phyloP scores from a whole-genome alignment of 1,284 basidiomycete species.

The Athelia sp. region DNA sequence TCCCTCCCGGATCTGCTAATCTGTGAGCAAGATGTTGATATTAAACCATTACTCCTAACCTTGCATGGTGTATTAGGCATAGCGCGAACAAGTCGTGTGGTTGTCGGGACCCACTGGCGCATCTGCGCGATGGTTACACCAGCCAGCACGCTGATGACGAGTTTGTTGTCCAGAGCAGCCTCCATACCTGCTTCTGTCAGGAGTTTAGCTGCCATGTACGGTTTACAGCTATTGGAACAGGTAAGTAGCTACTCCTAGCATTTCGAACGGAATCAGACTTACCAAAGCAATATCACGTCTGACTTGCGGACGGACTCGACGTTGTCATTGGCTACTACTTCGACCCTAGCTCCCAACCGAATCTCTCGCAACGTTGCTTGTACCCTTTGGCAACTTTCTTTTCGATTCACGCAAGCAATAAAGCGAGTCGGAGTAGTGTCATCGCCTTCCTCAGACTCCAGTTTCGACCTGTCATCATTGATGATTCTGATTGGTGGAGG shows the following conservation, averaged over 20 bases:
- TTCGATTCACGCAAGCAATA: conserved; percentile 84
- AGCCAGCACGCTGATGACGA: conserved; percentile 94
- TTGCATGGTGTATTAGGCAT: conserved; percentile 99
- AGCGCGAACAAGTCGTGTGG: conserved; percentile 87
- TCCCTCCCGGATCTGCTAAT: conserved; percentile 93
- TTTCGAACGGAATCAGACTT: conserved; percentile 18
- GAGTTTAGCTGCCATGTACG: conserved; percentile 80
- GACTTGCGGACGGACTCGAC: conserved; percentile 67
- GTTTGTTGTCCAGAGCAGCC: conserved; percentile 84
- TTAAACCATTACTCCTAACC: conserved; percentile 28
- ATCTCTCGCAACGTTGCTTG: conserved; percentile 54
- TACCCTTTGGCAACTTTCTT: conserved; percentile 74
- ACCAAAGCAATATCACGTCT: conserved; percentile 90
- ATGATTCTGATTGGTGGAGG: conserved; percentile 14
- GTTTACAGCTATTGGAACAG: conserved; percentile 75
- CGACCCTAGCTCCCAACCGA: conserved; percentile 60
- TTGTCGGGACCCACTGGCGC: conserved; percentile 64
- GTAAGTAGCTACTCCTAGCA: conserved; percentile 1
- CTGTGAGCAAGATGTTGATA: background rate
- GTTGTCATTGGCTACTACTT: conserved; percentile 71
- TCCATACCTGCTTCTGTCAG: conserved; percentile 78
- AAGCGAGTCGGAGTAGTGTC: conserved; percentile 70
- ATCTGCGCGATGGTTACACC: conserved; percentile 90
- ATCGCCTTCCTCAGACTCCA: conserved; percentile 61
- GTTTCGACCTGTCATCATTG: conserved; percentile 82